Evolutionary conservation across 2,329 filamentous ascomycete genomes (phyloP), one percentile per base, ranked within the genome.

Genomic region (Sporothrix schenckii): DNA sequence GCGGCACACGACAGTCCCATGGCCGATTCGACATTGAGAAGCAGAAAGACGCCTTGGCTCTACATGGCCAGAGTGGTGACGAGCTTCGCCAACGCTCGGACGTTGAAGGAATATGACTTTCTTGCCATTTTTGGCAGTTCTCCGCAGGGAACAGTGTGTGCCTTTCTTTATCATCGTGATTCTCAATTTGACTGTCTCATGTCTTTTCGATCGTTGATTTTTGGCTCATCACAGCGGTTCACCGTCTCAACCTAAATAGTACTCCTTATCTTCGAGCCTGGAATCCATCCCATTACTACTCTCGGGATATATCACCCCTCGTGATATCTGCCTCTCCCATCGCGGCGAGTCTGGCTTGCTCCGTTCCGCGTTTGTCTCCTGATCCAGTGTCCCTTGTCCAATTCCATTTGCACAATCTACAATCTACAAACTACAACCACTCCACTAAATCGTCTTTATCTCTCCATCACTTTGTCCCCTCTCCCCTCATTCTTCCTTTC

Each of bases 11-110:
- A 56, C 53, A 21, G 56, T 21, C 34, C 34, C 34, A 34, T 34
- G 34, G 34, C 7, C 27, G 16, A 24, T 52, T 39, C 61, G 49
- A 52, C 47, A 66, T 66, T 34, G 44, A 66, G 63, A 66, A 54
- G 49, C 63, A 16, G 19, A 21, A 66, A 34, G 49, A 44, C 63
- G 63, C 63, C 63, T 44, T 66, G 63, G 3, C 19, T 34, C 5
- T n/a, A 53, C 27, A 56, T 56, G 24, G 52, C 52, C 21, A 30
- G 34, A 60, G 27, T 47, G 27, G 13, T 49, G 61, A 34, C 34
- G 34, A 9, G 34, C 5, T 34, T 34, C 5, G 7, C 9, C 5
- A 7, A 7, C 34, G 6, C 34, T 7, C 34, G 34, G 34, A 9
- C 5, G 4, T 34, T 34, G 34, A 34, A 34, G 34, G 1, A 34